Conservation (phyloP, 148 eudicot species). For the Cornus controversa region DNA sequence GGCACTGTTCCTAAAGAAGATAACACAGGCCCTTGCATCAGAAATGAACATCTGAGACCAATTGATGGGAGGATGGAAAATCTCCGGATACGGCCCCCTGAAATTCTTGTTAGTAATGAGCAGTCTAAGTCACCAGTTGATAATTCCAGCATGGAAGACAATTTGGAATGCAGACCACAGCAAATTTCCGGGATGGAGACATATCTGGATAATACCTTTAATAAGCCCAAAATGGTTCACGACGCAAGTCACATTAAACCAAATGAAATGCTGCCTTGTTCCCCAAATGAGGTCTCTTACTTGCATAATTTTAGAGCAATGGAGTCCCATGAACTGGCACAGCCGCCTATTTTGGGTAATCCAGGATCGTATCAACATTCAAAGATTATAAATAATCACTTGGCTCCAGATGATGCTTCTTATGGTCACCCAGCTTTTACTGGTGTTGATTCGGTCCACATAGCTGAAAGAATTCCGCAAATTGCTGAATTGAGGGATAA, state of each 20-base stretch:
- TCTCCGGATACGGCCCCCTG: conserved; percentile 41
- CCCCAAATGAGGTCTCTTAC: conserved; percentile 27
- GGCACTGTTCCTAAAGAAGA: conserved; percentile 36
- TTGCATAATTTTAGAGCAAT: conserved; percentile 27
- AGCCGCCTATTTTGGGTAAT: conserved; percentile 26
- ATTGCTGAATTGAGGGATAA: too few relatives aligned
- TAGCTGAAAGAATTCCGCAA: too few relatives aligned
- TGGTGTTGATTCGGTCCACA: conserved; percentile 32
- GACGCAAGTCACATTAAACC: conserved; percentile 26
- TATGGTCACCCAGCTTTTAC: conserved; percentile 29
- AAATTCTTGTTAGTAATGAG: conserved; percentile 30
- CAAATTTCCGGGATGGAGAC: conserved; percentile 21
- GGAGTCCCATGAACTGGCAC: conserved; percentile 33
- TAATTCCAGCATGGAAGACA: conserved; percentile 37
- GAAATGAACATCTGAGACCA: conserved; percentile 42
- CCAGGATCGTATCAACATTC: conserved; percentile 20
- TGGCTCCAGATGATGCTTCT: conserved; percentile 24
- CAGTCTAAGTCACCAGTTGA: conserved; percentile 32
- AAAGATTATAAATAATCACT: conserved; percentile 21
- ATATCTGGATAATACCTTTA: conserved; percentile 6
- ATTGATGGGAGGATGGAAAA: conserved; percentile 54
- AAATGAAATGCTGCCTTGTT: conserved; percentile 27
- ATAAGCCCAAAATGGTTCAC: conserved; percentile 16
- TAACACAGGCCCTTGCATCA: conserved; percentile 15
- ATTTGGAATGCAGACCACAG: conserved; percentile 24